These are phyloP conservation scores for Discostella stelligera DNA, from an alignment of 352 stramenopile genomes.

Conservation along the genomic window DNA sequence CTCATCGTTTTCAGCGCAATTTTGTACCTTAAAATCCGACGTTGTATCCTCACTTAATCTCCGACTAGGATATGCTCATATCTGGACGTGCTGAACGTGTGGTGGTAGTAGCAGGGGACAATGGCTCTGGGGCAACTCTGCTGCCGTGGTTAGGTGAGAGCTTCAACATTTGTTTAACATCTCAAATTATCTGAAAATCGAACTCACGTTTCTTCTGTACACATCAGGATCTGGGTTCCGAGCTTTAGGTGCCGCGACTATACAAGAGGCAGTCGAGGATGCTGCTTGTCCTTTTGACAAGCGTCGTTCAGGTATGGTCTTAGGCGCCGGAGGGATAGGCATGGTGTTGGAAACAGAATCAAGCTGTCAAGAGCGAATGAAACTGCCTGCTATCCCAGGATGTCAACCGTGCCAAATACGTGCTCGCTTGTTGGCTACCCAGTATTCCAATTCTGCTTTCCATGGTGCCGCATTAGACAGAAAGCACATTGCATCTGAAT, in stretches of 20 bases:
- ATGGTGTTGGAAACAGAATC: conserved; percentile 80
- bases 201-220: conserved; percentile 1
- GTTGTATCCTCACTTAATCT: conserved; percentile 87
- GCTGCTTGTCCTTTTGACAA: conserved; percentile 91
- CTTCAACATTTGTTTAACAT: not conserved
- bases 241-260: conserved; percentile 90
- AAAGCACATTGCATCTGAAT: conserved; percentile 90
- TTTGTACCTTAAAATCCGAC: not conserved
- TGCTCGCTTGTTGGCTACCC: conserved; percentile 88
- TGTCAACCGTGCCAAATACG: conserved; percentile 65
- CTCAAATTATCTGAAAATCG: not conserved
- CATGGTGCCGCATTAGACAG: conserved; percentile 92
- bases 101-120: conserved; percentile 92
- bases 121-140: conserved; percentile 87
- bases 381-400: conserved; percentile 38
- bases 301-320: conserved; percentile 90
- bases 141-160: conserved; percentile 86
- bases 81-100: conserved; percentile 90
- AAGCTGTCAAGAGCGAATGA: conserved; percentile 59
- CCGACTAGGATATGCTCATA: conserved; percentile 87
- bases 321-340: conserved; percentile 87
- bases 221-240: conserved; percentile 88
- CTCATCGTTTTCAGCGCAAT: conserved; percentile 1
- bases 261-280: conserved; percentile 80
- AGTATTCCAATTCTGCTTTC: conserved; percentile 94